These are phyloP conservation scores for Sarocladiaceae sp. DNA, from an alignment of 2,329 filamentous ascomycete species.

Conservation along the genomic window DNA sequence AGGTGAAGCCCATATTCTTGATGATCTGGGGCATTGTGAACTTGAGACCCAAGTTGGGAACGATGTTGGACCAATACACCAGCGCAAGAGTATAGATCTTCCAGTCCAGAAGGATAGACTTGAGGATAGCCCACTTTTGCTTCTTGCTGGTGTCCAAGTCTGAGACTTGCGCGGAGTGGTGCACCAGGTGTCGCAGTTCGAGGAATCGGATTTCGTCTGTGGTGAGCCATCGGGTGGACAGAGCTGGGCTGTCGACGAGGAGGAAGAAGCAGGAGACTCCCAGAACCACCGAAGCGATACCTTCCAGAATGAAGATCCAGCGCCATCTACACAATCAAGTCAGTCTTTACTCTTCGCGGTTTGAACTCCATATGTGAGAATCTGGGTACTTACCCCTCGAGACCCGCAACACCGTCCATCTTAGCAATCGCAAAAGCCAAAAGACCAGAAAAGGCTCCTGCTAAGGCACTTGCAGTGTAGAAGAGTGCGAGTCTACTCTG, in stretches of 20 bases:
- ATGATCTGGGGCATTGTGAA: slow-evolving; percentile 10
- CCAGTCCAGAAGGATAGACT: not conserved
- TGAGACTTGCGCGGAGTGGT: not conserved
- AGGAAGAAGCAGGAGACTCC: not conserved
- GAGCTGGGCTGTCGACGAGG: not conserved
- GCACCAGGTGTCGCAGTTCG: not conserved
- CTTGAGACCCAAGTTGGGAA: not conserved
- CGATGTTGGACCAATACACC: not conserved
- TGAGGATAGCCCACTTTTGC: not conserved
- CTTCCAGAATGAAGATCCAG: slow-evolving; percentile 22
- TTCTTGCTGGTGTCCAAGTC: not conserved
- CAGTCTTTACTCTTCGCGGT: too few species aligned
- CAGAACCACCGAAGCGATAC: slow-evolving; percentile 22
- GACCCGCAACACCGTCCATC: not conserved
- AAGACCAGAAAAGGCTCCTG: not conserved
- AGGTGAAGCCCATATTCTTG: slow-evolving; percentile 44
- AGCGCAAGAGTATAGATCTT: not conserved
- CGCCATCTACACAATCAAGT: too few species aligned
- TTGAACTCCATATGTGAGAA: too few species aligned
- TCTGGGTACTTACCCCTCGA: too few species aligned
- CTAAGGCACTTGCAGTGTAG: not conserved
- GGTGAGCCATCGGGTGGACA: slow-evolving; percentile 2
- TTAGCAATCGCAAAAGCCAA: not conserved
- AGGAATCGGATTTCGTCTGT: slow-evolving; percentile 5
- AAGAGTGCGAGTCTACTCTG: slow-evolving; percentile 9